These are phyloP conservation scores for Crepidotus variabilis DNA, from an alignment of 768 basidiomycete genomes.

Conservation along the genomic window DNA sequence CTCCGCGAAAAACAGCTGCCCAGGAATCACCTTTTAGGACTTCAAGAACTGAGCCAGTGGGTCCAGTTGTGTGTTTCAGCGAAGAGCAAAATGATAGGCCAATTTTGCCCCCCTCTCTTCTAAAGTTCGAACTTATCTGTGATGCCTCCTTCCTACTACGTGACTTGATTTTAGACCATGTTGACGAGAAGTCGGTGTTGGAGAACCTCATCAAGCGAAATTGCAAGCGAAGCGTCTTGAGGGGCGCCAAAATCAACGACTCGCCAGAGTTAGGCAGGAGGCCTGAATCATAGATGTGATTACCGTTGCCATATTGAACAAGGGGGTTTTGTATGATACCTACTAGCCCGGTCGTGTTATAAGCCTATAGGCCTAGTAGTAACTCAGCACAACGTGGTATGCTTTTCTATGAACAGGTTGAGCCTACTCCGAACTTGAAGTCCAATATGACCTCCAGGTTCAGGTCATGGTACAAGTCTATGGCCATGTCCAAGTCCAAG, in stretches of 20 bases:
- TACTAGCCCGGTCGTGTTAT: too few species aligned
- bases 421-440: neutral
- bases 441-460: neutral
- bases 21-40: too few species aligned
- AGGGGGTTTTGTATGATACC: too few species aligned
- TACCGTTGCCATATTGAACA: slow-evolving; percentile 18
- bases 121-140: slow-evolving; percentile 21
- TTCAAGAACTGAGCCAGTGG: too few species aligned
- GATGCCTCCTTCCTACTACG: slow-evolving; percentile 21
- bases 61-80: too few species aligned
- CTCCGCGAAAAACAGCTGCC: too few species aligned
- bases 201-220: too few species aligned
- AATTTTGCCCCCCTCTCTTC: too few species aligned
- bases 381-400: neutral
- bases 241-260: slow-evolving; percentile 17
- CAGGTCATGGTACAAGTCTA: neutral
- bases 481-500: neutral
- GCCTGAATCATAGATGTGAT: slow-evolving; percentile 26
- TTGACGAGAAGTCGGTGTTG: slow-evolving; percentile 6
- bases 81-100: too few species aligned
- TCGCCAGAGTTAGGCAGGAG: slow-evolving; percentile 24
- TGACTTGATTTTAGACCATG: slow-evolving; percentile 16
- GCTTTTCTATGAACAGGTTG: neutral
- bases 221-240: slow-evolving; percentile 16
- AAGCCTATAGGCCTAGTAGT: too few species aligned